A percentile compares a stretch with the other conserved stretches of the same genome.
Conservation (phyloP, 2,329 filamentous ascomycete species). For the Apiospora hydei region DNA sequence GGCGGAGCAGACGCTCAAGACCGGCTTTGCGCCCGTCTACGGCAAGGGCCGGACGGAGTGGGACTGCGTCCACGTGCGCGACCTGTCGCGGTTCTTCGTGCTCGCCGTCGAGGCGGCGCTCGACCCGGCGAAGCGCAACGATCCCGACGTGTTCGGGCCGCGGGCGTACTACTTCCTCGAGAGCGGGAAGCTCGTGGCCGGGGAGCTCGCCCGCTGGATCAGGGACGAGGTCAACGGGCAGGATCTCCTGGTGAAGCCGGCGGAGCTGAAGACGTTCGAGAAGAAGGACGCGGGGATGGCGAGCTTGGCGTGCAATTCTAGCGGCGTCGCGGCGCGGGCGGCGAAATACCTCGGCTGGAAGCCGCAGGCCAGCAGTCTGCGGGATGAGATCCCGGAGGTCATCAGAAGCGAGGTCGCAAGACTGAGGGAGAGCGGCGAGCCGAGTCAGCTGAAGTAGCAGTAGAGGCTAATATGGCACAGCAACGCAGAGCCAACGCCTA, state of each 20-base stretch:
- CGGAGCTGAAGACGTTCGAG: constrained; percentile 40
- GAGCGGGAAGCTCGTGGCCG: constrained; percentile 69
- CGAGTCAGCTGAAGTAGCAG: constrained; percentile 9
- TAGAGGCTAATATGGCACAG: not conserved
- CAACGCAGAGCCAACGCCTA: not conserved
- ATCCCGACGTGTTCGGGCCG: constrained; percentile 68
- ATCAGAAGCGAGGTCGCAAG: constrained; percentile 49
- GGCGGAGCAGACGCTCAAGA: constrained; percentile 47
- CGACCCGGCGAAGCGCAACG: constrained; percentile 60
- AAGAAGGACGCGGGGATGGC: constrained; percentile 37
- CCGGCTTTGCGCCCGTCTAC: constrained; percentile 53
- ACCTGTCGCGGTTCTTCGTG: constrained; percentile 53
- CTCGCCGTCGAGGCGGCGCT: constrained; percentile 58
- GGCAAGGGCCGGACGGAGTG: constrained; percentile 55
- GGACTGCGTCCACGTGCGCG: constrained; percentile 60
- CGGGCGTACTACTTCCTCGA: constrained; percentile 73
- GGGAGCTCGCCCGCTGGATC: constrained; percentile 62
- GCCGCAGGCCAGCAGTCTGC: constrained; percentile 45
- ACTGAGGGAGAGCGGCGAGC: constrained; percentile 31
- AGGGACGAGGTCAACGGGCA: constrained; percentile 63
- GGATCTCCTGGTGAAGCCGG: constrained; percentile 50
- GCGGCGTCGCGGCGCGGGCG: constrained; percentile 51
- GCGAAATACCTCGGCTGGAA: constrained; percentile 56
- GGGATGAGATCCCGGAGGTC: constrained; percentile 47
- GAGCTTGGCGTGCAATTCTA: constrained; percentile 52